Conservation (phyloP, 768 basidiomycete genomes). For the Kwoniella dejecticola region DNA sequence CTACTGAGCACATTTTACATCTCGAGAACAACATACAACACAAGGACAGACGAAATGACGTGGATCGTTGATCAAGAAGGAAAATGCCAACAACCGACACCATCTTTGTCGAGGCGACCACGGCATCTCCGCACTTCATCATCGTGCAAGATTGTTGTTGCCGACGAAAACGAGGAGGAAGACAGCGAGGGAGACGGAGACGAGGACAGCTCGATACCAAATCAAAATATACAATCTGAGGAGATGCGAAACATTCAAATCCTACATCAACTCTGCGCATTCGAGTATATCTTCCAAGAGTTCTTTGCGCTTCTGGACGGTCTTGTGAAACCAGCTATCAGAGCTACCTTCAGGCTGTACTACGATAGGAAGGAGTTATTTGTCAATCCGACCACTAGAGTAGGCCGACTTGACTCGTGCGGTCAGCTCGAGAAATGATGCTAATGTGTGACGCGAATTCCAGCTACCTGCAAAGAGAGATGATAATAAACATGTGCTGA, state of each 20-base stretch:
- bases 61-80: too few species aligned
- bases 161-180: too few species aligned
- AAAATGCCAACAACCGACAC: too few species aligned
- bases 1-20: too few species aligned
- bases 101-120: too few species aligned
- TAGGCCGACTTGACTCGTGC: background rate
- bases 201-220: background rate
- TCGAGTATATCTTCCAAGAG: conserved; percentile 13
- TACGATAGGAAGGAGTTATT: conserved; percentile 11
- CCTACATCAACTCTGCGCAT: conserved; percentile 19
- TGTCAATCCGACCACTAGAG: conserved; percentile 10
- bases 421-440: too few species aligned
- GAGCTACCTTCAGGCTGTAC: background rate
- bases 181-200: too few species aligned
- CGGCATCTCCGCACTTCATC: too few species aligned
- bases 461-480: background rate
- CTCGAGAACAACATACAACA: too few species aligned
- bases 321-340: background rate
- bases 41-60: too few species aligned
- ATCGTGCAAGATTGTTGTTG: too few species aligned
- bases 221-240: conserved; percentile 10
- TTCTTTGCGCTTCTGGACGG: conserved; percentile 7
- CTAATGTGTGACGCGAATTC: too few species aligned
- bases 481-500: background rate
- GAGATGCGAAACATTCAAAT: background rate